Conservation (phyloP, 2,329 filamentous ascomycete genomes). For the Aspergillus clavatus region DNA sequence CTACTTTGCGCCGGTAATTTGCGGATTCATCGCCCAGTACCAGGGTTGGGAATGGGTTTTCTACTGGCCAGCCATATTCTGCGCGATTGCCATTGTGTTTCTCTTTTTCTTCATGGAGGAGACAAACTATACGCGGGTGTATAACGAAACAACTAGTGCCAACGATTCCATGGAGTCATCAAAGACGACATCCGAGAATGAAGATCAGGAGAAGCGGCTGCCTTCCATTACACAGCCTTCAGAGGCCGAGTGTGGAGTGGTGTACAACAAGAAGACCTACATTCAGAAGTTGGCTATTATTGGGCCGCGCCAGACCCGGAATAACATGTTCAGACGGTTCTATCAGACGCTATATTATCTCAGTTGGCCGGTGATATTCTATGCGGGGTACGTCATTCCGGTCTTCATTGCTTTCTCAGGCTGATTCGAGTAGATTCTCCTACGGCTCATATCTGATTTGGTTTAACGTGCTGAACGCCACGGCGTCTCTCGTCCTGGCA, state of each 20-base stretch:
- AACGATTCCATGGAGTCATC: slow-evolving; percentile 1
- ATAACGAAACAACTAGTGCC: slow-evolving; percentile 8
- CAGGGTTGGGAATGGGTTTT: slow-evolving; percentile 47
- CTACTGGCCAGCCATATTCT: slow-evolving; percentile 51
- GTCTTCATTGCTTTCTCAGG: no score
- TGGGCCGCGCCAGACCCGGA: slow-evolving; percentile 23
- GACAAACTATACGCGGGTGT: slow-evolving; percentile 45
- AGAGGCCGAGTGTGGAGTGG: slow-evolving; percentile 14
- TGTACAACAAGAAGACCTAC: slow-evolving; percentile 30
- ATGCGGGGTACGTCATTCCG: slow-evolving; percentile 26
- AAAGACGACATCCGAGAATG: slow-evolving; percentile 9
- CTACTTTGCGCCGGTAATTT: slow-evolving; percentile 44
- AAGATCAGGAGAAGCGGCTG: slow-evolving; percentile 17
- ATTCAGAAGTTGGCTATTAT: slow-evolving; percentile 30
- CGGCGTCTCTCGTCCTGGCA: slow-evolving; percentile 35
- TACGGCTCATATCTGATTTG: slow-evolving; percentile 38
- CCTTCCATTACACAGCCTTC: slow-evolving; percentile 2
- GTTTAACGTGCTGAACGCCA: slow-evolving; percentile 41
- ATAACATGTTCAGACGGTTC: slow-evolving; percentile 31
- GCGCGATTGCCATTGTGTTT: slow-evolving; percentile 42
- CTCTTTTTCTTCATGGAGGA: slow-evolving; percentile 55
- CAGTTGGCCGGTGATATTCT: slow-evolving; percentile 38
- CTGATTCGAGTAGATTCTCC: slow-evolving; percentile 27
- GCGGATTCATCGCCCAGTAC: slow-evolving; percentile 44
- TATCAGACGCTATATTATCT: slow-evolving; percentile 33